phyloP scores from a whole-genome alignment of 2,329 filamentous ascomycete species.

The Monilinia vaccinii-corymbosi region DNA sequence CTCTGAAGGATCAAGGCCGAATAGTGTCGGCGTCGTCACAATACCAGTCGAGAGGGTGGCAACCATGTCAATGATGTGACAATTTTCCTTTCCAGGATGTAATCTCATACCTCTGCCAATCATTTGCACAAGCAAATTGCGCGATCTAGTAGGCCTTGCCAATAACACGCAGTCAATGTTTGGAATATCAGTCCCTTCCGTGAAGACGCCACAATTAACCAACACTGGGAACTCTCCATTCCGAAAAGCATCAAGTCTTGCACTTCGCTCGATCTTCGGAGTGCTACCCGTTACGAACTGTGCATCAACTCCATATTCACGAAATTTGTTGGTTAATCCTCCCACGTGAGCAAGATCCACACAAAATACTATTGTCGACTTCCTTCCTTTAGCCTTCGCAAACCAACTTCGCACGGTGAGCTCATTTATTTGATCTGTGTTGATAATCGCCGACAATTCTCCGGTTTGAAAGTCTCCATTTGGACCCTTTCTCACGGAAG shows the following conservation, averaged over 20 bases:
- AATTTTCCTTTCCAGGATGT: constrained; percentile 71
- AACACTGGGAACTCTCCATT: constrained; percentile 73
- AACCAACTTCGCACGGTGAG: constrained; percentile 82
- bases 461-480: constrained; percentile 72
- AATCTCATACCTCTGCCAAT: constrained; percentile 89
- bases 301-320: constrained; percentile 70
- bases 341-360: constrained; percentile 79
- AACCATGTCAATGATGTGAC: constrained; percentile 95
- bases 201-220: constrained; percentile 92
- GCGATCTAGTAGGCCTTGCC: constrained; percentile 78
- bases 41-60: constrained; percentile 76
- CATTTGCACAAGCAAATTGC: constrained; percentile 95
- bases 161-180: constrained; percentile 92
- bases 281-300: constrained; percentile 82
- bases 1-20: constrained; percentile 79
- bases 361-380: constrained; percentile 89
- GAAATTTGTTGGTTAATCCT: constrained; percentile 67
- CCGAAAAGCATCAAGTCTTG: constrained; percentile 68
- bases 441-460: constrained; percentile 75
- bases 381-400: constrained; percentile 60
- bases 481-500: constrained; percentile 50
- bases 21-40: constrained; percentile 82
- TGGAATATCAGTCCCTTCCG: constrained; percentile 94
- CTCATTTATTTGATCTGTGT: constrained; percentile 72
- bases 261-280: constrained; percentile 53